Evolutionary conservation across 179 eudicot genomes (phyloP).

Genomic region (Silene coronaria): DNA sequence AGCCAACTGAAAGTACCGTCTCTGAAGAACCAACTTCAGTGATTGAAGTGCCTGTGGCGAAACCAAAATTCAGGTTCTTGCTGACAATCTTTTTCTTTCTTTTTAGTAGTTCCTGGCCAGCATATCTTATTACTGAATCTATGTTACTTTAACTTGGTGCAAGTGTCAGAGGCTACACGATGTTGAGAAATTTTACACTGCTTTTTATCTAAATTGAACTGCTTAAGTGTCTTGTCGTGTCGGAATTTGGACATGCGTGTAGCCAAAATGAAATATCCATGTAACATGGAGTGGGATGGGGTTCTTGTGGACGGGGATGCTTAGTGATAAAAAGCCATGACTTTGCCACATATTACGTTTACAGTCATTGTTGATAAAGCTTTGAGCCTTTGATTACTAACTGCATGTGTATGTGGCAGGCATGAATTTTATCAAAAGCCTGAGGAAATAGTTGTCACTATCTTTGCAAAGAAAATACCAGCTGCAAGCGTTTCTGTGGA

Average conservation of each 20-base stretch:
- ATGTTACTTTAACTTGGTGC: too few species aligned
- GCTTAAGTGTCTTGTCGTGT: too few species aligned
- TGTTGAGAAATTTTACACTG: too few species aligned
- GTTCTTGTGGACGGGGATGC: not conserved
- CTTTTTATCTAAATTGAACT: too few species aligned
- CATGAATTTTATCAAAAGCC: constrained; percentile 91
- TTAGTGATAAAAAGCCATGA: not conserved
- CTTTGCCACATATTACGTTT: not conserved
- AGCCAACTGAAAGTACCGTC: constrained; percentile 23
- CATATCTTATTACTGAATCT: not conserved
- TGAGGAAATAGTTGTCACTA: constrained; percentile 80
- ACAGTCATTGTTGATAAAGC: too few species aligned
- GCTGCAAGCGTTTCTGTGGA: constrained; percentile 58
- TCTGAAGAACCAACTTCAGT: constrained; percentile 26
- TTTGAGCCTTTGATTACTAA: not conserved
- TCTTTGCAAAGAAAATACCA: constrained; percentile 76
- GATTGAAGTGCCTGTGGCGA: constrained; percentile 26
- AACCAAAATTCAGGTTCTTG: constrained; percentile 73
- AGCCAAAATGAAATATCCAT: too few species aligned
- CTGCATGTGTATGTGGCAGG: constrained; percentile 40
- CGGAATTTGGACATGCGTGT: too few species aligned
- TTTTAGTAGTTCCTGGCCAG: not conserved
- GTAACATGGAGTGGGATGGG: not conserved
- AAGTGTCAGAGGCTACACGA: too few species aligned
- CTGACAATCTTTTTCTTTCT: not conserved